Conservation (phyloP, 805 yeast species). For the Myxozyma sirexii region DNA sequence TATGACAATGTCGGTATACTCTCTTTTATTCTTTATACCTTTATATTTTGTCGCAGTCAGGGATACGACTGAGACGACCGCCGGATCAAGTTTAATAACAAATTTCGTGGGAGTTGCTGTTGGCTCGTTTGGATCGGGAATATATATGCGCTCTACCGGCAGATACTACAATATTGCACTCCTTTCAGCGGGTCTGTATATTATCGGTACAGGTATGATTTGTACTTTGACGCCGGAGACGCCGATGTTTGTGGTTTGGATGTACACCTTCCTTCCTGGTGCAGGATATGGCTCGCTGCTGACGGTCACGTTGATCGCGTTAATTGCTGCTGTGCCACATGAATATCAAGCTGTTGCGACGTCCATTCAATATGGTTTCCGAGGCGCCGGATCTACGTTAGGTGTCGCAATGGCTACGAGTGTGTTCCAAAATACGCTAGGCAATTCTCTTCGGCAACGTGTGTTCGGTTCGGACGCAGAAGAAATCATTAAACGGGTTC, state of each 20-base stretch:
- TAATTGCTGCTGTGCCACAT: constrained; percentile 63
- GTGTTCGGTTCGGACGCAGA: constrained; percentile 30
- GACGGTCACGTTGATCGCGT: constrained; percentile 62
- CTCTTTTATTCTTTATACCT: constrained; percentile 70
- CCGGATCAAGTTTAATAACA: constrained; percentile 53
- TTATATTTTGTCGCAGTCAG: constrained; percentile 63
- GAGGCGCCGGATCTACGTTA: constrained; percentile 70
- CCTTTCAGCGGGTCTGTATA: constrained; percentile 31
- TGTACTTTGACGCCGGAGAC: constrained; percentile 22
- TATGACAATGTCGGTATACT: constrained; percentile 68
- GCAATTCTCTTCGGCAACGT: constrained; percentile 29
- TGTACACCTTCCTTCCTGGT: constrained; percentile 49
- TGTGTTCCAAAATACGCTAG: constrained; percentile 53
- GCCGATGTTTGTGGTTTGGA: constrained; percentile 11
- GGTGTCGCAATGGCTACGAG: constrained; percentile 65
- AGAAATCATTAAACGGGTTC: constrained; percentile 16
- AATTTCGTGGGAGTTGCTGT: constrained; percentile 70
- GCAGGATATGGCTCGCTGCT: constrained; percentile 58
- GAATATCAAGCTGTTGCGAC: constrained; percentile 72
- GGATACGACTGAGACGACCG: constrained; percentile 55
- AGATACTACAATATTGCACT: constrained; percentile 29
- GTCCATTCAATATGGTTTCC: constrained; percentile 72
- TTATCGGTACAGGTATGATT: constrained; percentile 25
- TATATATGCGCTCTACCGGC: constrained; percentile 68
- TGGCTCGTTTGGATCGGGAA: constrained; percentile 70